Evolutionary conservation across 2,329 filamentous ascomycete species (phyloP).

Genomic region (Amesomyces nigricolor): DNA sequence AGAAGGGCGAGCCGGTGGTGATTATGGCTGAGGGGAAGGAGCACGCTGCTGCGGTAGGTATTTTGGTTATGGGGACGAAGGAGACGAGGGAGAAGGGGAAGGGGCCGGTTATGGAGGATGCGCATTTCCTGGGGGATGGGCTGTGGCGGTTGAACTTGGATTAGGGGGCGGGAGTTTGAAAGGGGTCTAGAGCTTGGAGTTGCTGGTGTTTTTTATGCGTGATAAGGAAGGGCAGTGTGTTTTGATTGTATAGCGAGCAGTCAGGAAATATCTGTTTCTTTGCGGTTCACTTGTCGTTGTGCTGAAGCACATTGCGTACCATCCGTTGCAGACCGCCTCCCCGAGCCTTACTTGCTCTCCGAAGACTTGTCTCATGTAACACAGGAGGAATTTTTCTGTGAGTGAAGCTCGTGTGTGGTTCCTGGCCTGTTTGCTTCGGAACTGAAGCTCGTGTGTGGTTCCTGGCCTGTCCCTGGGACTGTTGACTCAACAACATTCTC

Average conservation of each 20-base stretch:
- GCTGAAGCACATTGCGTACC: too few relatives aligned
- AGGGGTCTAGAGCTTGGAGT: neutral
- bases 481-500: too few relatives aligned
- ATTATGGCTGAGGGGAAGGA: slow-evolving; percentile 91
- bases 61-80: slow-evolving; percentile 76
- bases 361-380: too few relatives aligned
- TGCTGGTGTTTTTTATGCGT: too few relatives aligned
- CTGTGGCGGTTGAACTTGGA: slow-evolving; percentile 68
- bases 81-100: slow-evolving; percentile 94
- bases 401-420: too few relatives aligned
- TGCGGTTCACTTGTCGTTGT: neutral
- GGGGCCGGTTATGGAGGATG: slow-evolving; percentile 87
- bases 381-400: too few relatives aligned
- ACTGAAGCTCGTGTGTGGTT: too few relatives aligned
- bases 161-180: slow-evolving; percentile 26
- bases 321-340: too few relatives aligned
- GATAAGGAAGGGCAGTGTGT: neutral
- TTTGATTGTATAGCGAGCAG: neutral
- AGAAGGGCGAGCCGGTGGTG: slow-evolving; percentile 77
- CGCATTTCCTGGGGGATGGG: slow-evolving; percentile 90
- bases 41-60: slow-evolving; percentile 81
- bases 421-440: too few relatives aligned
- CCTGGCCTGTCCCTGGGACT: too few relatives aligned
- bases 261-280: neutral
- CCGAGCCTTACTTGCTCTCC: too few relatives aligned